Base-by-base conservation (phyloP, 129 eudicot genomes). In the Artemisia annua region DNA sequence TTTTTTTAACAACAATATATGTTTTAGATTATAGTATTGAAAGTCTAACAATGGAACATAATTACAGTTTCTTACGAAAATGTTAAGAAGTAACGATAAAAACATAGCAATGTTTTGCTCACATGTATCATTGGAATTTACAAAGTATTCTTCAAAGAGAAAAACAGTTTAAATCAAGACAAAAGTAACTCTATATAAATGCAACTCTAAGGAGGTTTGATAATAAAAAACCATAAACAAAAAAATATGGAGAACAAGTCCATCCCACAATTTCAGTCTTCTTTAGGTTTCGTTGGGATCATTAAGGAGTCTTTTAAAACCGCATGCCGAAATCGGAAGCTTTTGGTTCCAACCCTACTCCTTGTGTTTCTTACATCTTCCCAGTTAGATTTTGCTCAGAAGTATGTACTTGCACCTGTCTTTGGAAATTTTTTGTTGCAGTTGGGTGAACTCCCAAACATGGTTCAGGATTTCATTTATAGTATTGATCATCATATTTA, bases 221-320 rank as follows among this genome's bases (percentile, higher is more conserved):
- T 53, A 10, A 52, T 6, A 53, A 63, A 2, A 39, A 63, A 19
- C 30, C 30, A 8, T 7, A 70, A 52, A 9, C 43, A 61, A 32
- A 20, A 26, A 55, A 69, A 54, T 20, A 78, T 78, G 82, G 78
- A 64, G 26, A 63, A 16, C 67, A 78, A 50, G 11, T 22, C 3
- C 7, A 49, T 43, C 66, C 65, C 75, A 48, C 59, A 59, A 20
- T 50, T 63, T 15, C 77, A 69, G 9, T 56, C 67, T 70, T 70
- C 83, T 35, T 70, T 83, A 56, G 80, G 84, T 14, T 75, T 79
- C 79, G 20, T 78, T 50, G 84, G 72, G 11, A 75, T 83, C 39
- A 67, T 79, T 3, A 70, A 71, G 68, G 81, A 79, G 73, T 63
- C 81, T 20, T 48, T 83, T 50, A 79, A 66, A 63, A 79, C 78